phyloP scores from a whole-genome alignment of 139 green algal species.

The Ettlia oleoabundans region DNA sequence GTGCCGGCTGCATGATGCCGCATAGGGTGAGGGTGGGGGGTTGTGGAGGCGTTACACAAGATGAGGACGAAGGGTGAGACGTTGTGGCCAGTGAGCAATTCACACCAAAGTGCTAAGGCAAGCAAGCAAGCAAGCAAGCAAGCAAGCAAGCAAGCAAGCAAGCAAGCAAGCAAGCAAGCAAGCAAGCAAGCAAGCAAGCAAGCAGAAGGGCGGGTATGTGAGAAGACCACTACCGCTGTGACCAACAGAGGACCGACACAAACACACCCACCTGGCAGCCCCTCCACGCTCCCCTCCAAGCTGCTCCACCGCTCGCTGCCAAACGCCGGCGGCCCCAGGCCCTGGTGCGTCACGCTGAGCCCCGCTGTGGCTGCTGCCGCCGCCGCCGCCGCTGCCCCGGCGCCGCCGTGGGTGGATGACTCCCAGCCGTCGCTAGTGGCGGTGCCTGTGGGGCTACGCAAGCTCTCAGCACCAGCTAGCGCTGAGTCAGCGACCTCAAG shows the following conservation, averaged over 20 bases:
- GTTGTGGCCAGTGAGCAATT: too few species aligned
- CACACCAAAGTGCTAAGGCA: too few species aligned
- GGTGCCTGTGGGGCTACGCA: not conserved
- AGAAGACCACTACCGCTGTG: too few species aligned
- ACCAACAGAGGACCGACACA: too few species aligned
- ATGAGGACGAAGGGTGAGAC: too few species aligned
- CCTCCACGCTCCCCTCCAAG: constrained; percentile 11
- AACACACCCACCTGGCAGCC: not conserved
- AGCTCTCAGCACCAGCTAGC: not conserved
- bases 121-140: too few species aligned
- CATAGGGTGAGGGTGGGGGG: too few species aligned
- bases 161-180: too few species aligned
- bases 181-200: too few species aligned
- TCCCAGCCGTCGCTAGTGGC: not conserved
- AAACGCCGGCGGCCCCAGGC: not conserved
- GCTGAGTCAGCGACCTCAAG: not conserved
- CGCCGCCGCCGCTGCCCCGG: not conserved
- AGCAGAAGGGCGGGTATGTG: too few species aligned
- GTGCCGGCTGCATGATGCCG: not conserved
- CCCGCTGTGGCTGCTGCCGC: not conserved
- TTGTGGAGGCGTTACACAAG: too few species aligned
- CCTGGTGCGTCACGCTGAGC: not conserved
- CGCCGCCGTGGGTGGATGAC: not conserved
- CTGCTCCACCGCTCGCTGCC: constrained; percentile 26
- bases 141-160: too few species aligned